phyloP scores from a whole-genome alignment of 2,329 filamentous ascomycete species.

The Proliferodiscus dingleyae region DNA sequence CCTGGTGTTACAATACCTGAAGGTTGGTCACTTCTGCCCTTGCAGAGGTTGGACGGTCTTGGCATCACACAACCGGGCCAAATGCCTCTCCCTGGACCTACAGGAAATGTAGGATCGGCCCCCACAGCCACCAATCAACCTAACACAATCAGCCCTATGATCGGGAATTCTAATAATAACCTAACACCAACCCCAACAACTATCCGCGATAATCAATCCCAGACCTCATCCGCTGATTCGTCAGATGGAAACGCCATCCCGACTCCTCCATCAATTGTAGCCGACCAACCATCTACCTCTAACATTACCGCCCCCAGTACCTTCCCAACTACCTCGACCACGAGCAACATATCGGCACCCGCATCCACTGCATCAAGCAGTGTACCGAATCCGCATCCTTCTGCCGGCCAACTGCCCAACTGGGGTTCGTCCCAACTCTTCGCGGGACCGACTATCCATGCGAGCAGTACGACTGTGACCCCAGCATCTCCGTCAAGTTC shows the following conservation, averaged over 20 bases:
- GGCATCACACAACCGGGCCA: slow-evolving; percentile 13
- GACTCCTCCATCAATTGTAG: slow-evolving; percentile 21
- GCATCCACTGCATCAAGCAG: slow-evolving; percentile 11
- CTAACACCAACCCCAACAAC: slow-evolving; percentile 19
- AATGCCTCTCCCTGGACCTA: slow-evolving; percentile 14
- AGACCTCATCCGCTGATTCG: slow-evolving; percentile 25
- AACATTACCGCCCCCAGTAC: slow-evolving; percentile 14
- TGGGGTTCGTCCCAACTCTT: slow-evolving; percentile 27
- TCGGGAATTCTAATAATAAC: slow-evolving; percentile 26
- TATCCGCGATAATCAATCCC: slow-evolving; percentile 20
- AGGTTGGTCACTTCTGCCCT: slow-evolving; percentile 60
- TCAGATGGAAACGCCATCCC: slow-evolving; percentile 22
- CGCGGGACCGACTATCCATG: slow-evolving; percentile 9
- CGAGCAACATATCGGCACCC: slow-evolving; percentile 9
- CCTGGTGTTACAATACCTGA: slow-evolving; percentile 59
- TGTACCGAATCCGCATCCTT: slow-evolving; percentile 9
- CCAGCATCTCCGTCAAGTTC: slow-evolving; percentile 3
- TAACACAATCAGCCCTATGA: slow-evolving; percentile 22
- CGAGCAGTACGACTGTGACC: slow-evolving; percentile 2
- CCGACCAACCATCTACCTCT: slow-evolving; percentile 19
- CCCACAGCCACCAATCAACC: slow-evolving; percentile 24
- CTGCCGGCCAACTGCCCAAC: slow-evolving; percentile 22
- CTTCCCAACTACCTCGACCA: slow-evolving; percentile 11
- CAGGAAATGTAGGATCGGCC: slow-evolving; percentile 19
- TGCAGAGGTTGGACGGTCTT: slow-evolving; percentile 42